Evolutionary conservation across 805 yeast genomes (phyloP).

Genomic region (Komagataella pseudopastoris): DNA sequence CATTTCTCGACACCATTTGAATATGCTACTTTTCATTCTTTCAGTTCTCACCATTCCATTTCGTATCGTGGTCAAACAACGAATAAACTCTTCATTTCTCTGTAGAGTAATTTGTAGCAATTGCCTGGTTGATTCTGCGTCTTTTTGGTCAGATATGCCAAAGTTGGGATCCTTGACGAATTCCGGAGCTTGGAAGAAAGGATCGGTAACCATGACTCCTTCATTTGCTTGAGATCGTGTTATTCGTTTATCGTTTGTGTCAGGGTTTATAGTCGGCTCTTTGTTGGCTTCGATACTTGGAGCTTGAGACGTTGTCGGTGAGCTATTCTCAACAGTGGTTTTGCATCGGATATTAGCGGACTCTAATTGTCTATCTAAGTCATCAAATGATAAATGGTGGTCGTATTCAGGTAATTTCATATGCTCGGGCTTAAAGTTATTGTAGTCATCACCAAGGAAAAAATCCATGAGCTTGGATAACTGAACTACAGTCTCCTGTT

Average conservation of each 20-base stretch:
- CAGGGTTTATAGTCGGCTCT: conserved; percentile 4
- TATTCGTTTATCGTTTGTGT: conserved; percentile 6
- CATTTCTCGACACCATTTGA: conserved; percentile 80
- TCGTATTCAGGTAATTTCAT: conserved; percentile 59
- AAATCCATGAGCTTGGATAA: conserved; percentile 62
- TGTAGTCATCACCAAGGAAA: conserved; percentile 80
- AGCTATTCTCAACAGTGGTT: neutral
- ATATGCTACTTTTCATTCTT: conserved; percentile 53
- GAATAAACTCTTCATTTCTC: conserved; percentile 74
- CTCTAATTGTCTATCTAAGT: conserved; percentile 12
- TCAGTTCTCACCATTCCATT: conserved; percentile 70
- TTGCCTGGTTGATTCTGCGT: conserved; percentile 60
- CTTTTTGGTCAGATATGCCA: conserved; percentile 33
- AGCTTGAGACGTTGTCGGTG: neutral
- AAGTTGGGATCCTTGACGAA: conserved; percentile 31
- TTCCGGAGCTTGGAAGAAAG: conserved; percentile 55
- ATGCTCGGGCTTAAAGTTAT: conserved; percentile 45
- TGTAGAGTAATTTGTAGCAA: conserved; percentile 69
- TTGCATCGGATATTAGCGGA: conserved; percentile 8
- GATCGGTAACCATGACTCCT: conserved; percentile 22
- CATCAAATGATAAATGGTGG: conserved; percentile 31
- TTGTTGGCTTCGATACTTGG: conserved; percentile 7
- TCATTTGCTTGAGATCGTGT: conserved; percentile 6
- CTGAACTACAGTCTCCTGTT: conserved; percentile 64
- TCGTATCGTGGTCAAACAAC: conserved; percentile 63